phyloP scores from a whole-genome alignment of 352 stramenopile species.

The Globisporangium apiculatum region DNA sequence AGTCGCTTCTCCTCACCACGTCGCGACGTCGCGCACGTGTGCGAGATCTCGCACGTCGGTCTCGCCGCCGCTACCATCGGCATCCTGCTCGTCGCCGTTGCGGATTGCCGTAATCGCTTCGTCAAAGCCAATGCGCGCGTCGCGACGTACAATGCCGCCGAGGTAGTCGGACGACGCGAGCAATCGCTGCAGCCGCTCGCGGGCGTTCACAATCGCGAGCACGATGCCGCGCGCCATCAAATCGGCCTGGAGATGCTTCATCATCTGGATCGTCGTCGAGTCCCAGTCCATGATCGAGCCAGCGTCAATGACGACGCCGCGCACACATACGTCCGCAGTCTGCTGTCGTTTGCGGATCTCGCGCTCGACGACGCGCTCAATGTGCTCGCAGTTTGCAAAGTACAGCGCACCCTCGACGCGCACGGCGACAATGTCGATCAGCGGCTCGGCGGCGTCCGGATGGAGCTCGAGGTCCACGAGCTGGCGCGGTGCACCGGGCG shows the following conservation, averaged over 20 bases:
- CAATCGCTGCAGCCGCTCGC: constrained; percentile 52
- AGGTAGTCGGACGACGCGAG: constrained; percentile 62
- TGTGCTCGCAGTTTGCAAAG: constrained; percentile 61
- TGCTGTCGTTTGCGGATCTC: constrained; percentile 37
- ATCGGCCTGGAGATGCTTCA: constrained; percentile 70
- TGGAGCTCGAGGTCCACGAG: constrained; percentile 46
- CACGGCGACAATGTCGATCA: constrained; percentile 42
- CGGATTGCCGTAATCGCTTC: constrained; percentile 62
- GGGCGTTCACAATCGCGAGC: constrained; percentile 72
- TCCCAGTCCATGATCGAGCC: constrained; percentile 81
- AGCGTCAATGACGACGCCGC: constrained; percentile 64
- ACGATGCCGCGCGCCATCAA: constrained; percentile 48
- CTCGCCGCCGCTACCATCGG: no score
- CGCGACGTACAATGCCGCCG: constrained; percentile 46
- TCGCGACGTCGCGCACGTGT: no score
- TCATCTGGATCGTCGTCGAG: constrained; percentile 82
- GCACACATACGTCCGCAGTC: constrained; percentile 31
- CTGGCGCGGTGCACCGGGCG: constrained; percentile 20
- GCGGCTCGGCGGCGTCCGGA: constrained; percentile 24
- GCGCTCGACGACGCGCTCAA: constrained; percentile 40
- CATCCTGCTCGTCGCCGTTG: no score
- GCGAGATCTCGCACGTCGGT: no score
- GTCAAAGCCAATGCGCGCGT: constrained; percentile 54
- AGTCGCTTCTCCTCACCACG: no score
- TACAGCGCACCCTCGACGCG: constrained; percentile 51